Base-by-base conservation (phyloP, 2,329 filamentous ascomycete genomes). In the Endothia cerciana region DNA sequence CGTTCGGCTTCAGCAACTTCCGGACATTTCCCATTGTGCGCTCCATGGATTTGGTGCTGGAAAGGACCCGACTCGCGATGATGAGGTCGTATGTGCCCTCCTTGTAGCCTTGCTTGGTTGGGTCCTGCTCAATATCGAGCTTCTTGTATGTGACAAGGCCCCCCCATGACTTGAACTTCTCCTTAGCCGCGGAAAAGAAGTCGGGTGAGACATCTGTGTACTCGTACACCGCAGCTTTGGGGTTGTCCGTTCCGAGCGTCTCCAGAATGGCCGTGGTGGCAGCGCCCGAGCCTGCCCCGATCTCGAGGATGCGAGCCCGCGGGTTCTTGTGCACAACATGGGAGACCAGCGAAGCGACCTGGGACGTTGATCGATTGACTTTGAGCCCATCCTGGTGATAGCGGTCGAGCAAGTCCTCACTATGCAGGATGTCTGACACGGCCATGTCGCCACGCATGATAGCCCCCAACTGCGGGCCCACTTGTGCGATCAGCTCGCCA, bases 1-100 rank as follows among this genome's bases (percentile, higher is more conserved):
- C 80, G 2, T 74, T 76, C 0, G 78, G 74, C 11, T 73, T 76
- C 1, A 79, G 65, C 4, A 79, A 66, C 1, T 69, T 68, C n/a
- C 74, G 72, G 8, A 73, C 69, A 58, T 76, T 72, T 3, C 51
- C 22, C 72, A 73, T n/a, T 40, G 72, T 69, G 45, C 68, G 4
- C 67, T 71, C 62, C 22, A 76, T 40, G 13, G 56, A 43, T 41
- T 65, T 45, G 11, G 74, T 75, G 3, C 72, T 71, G 56, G 76
- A 73, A 7, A 78, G 65, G 0, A 75, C 74, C 25, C 75, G 69
- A 2, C 73, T 72, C 0, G 74, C 75, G 60, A 79, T 66, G 10
- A 78, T 62, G 10, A 78, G 36, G 63, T 78, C 76, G 64, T 72
- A 76, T 10, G 69, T 70, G 2, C 68, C 61, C 33, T 69, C 60